phyloP scores from a whole-genome alignment of 2,329 filamentous ascomycete genomes.

The Neopestalotiopsis clavispora region DNA sequence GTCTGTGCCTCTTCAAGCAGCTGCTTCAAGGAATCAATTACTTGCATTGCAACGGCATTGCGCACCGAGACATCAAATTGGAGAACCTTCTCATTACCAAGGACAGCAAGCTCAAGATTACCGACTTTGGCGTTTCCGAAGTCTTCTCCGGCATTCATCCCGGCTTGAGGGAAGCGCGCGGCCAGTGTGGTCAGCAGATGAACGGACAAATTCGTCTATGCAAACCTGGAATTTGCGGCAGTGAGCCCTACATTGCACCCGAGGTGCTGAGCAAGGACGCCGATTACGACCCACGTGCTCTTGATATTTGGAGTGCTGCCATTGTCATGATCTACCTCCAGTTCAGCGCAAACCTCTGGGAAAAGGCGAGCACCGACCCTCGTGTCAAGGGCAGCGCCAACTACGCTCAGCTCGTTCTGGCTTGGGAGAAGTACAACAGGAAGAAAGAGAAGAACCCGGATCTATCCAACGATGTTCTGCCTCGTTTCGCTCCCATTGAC shows the following conservation, averaged over 20 bases:
- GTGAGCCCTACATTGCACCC: constrained; percentile 84
- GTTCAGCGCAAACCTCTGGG: constrained; percentile 77
- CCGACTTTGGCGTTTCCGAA: constrained; percentile 89
- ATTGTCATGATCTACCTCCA: constrained; percentile 82
- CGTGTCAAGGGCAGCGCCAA: constrained; percentile 50
- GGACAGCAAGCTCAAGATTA: constrained; percentile 85
- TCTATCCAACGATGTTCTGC: constrained; percentile 66
- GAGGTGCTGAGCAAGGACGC: constrained; percentile 75
- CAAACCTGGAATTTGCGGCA: constrained; percentile 81
- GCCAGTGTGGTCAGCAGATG: constrained; percentile 77
- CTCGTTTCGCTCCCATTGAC: constrained; percentile 69
- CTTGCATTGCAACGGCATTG: constrained; percentile 82
- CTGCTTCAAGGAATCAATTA: constrained; percentile 82
- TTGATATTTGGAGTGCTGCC: constrained; percentile 87
- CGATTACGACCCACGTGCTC: constrained; percentile 72
- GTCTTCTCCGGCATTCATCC: constrained; percentile 85
- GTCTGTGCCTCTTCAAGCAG: constrained; percentile 88
- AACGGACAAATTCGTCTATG: constrained; percentile 69
- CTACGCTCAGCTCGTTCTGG: constrained; percentile 68
- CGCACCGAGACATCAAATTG: constrained; percentile 88
- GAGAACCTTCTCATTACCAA: constrained; percentile 83
- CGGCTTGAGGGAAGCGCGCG: constrained; percentile 73
- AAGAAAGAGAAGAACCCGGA: constrained; percentile 48
- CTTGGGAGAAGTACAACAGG: constrained; percentile 71
- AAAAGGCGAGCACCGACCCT: constrained; percentile 57